These are phyloP conservation scores for Cercospora sesami DNA, from an alignment of 2,329 filamentous ascomycete genomes.

Conservation along the genomic window DNA sequence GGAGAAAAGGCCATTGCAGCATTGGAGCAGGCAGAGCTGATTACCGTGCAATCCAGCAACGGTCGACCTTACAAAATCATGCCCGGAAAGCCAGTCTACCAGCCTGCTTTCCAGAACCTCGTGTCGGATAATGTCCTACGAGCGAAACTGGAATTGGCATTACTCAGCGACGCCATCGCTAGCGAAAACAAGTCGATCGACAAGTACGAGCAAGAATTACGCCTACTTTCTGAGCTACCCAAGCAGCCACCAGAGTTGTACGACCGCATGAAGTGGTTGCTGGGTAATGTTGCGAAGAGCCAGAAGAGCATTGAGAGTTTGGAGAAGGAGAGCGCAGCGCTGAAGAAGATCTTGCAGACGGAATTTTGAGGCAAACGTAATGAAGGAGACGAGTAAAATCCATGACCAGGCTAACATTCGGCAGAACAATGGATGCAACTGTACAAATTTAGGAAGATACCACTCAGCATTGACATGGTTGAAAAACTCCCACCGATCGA, in stretches of 20 bases:
- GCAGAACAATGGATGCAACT: constrained; percentile 16
- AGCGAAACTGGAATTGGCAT: constrained; percentile 67
- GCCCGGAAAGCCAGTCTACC: constrained; percentile 82
- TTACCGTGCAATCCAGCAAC: constrained; percentile 69
- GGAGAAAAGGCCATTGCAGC: constrained; percentile 76
- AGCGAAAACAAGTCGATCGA: constrained; percentile 73
- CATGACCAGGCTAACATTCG: background rate
- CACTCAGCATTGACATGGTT: constrained; percentile 4
- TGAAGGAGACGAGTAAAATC: background rate
- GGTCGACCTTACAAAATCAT: constrained; percentile 77
- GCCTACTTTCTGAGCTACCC: constrained; percentile 67
- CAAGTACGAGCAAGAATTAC: constrained; percentile 76
- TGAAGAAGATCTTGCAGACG: constrained; percentile 69
- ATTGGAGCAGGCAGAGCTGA: constrained; percentile 81
- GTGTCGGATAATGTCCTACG: constrained; percentile 70
- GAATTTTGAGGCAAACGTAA: constrained; percentile 45
- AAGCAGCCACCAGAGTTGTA: constrained; percentile 68
- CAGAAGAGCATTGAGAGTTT: constrained; percentile 73
- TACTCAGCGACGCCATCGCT: constrained; percentile 68
- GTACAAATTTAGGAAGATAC: constrained; percentile 18
- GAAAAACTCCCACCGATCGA: background rate
- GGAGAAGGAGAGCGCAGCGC: constrained; percentile 67
- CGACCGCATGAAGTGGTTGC: constrained; percentile 68
- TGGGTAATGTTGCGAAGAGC: constrained; percentile 70
- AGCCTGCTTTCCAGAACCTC: constrained; percentile 74